phyloP scores from a whole-genome alignment of 176 grass and related monocot species.

The Secale cereale region DNA sequence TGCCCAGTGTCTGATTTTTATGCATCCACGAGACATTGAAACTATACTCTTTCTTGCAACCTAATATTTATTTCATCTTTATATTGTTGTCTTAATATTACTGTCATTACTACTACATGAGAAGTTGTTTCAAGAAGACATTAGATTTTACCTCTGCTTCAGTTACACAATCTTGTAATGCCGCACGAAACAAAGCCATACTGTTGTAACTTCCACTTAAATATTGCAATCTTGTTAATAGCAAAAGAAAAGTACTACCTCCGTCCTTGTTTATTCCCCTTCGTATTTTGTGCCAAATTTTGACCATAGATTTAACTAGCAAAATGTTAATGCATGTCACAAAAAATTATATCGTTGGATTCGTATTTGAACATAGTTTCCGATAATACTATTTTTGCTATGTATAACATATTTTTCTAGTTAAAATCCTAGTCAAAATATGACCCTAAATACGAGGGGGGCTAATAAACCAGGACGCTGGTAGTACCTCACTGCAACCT shows the following conservation, averaged over 20 bases:
- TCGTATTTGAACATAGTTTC: too few species aligned
- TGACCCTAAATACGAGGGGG: too few species aligned
- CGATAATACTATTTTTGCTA: too few species aligned
- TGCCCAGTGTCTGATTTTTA: slow-evolving; percentile 8
- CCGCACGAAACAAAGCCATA: neutral
- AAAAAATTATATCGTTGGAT: too few species aligned
- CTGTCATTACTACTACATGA: neutral
- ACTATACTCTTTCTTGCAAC: slow-evolving; percentile 12
- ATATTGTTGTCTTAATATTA: slow-evolving; percentile 23
- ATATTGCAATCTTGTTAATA: neutral
- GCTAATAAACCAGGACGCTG: too few species aligned
- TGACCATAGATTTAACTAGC: too few species aligned
- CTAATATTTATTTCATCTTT: slow-evolving; percentile 3
- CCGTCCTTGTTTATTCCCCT: too few species aligned
- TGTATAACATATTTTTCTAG: too few species aligned
- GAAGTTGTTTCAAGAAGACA: neutral
- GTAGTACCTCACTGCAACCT: neutral
- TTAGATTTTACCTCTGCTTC: slow-evolving; percentile 2
- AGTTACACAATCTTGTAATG: neutral
- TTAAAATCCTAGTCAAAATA: too few species aligned
- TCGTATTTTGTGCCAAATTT: too few species aligned
- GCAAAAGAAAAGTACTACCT: slow-evolving; percentile 8
- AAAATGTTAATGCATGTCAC: too few species aligned
- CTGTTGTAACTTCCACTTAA: neutral
- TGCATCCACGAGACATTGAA: neutral